A percentile compares a stretch with the other conserved stretches of the same genome.
Evolutionary conservation across 1,284 basidiomycete species (phyloP).

Genomic region (Coriolopsis trogii): DNA sequence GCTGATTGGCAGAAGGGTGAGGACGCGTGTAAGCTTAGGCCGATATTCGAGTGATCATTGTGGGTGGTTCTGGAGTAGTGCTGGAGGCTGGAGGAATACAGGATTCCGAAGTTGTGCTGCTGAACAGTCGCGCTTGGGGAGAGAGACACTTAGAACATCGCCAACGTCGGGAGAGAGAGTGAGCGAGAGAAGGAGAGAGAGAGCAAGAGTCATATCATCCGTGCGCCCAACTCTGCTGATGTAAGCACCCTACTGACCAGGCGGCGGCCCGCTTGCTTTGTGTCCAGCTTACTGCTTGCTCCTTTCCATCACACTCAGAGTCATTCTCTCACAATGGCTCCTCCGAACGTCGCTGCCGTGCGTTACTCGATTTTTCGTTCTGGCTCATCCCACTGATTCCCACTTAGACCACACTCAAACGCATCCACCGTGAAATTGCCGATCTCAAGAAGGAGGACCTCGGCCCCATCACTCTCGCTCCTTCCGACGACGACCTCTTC

Average conservation of each 20-base stretch:
- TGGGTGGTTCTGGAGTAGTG: constrained; percentile 23
- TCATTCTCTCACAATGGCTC: neutral
- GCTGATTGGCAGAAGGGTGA: constrained; percentile 11
- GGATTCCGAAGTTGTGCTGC: constrained; percentile 4
- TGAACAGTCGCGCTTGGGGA: neutral
- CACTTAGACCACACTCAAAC: constrained; percentile 77
- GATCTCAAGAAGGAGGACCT: constrained; percentile 86
- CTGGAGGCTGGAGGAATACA: constrained; percentile 10
- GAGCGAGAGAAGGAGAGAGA: neutral
- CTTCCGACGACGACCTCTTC: constrained; percentile 55
- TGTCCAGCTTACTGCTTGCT: too few relatives aligned
- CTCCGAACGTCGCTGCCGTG: neutral
- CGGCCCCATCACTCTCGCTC: constrained; percentile 69
- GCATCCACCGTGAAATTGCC: constrained; percentile 86
- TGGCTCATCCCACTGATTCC: neutral
- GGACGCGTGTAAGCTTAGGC: constrained; percentile 16
- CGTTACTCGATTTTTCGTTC: neutral
- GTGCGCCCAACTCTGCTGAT: too few relatives aligned
- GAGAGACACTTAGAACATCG: constrained; percentile 8
- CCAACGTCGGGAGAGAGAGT: neutral
- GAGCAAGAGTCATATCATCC: constrained; percentile 3
- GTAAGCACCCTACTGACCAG: too few relatives aligned
- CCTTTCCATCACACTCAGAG: neutral
- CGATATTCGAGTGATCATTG: constrained; percentile 71
- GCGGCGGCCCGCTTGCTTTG: too few relatives aligned